phyloP scores from a whole-genome alignment of 2,329 filamentous ascomycete genomes.

The Colletotrichum trifolii region DNA sequence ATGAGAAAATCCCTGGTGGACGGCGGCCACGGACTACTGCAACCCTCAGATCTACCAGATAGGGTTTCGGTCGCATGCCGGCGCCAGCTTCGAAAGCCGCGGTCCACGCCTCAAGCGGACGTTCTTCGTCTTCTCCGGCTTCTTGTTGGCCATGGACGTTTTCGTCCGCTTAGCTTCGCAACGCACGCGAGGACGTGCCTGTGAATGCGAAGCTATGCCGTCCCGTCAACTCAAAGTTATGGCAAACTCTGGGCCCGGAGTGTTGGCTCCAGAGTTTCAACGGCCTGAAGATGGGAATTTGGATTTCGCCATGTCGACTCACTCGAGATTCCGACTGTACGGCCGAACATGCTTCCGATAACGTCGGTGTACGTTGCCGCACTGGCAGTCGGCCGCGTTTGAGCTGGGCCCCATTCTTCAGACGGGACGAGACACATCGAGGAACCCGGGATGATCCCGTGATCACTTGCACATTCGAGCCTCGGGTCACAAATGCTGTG shows the following conservation, averaged over 20 bases:
- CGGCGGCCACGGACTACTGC: slow-evolving; percentile 6
- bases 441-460: slow-evolving; percentile 3
- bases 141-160: slow-evolving; percentile 2
- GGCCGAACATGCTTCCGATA: not conserved
- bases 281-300: slow-evolving; percentile 17
- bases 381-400: slow-evolving; percentile 5
- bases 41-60: slow-evolving; percentile 27
- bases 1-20: not conserved
- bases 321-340: not conserved
- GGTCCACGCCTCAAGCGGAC: slow-evolving; percentile 11
- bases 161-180: not conserved
- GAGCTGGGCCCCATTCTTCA: slow-evolving; percentile 1
- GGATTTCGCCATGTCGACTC: slow-evolving; percentile 15
- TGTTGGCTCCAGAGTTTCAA: slow-evolving; percentile 27
- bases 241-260: slow-evolving; percentile 18
- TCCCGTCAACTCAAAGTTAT: not conserved
- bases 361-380: not conserved
- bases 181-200: slow-evolving; percentile 12
- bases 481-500: slow-evolving; percentile 1
- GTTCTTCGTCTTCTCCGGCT: slow-evolving; percentile 21
- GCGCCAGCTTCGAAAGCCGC: slow-evolving; percentile 3
- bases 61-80: slow-evolving; percentile 25
- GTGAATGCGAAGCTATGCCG: slow-evolving; percentile 14
- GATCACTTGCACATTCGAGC: slow-evolving; percentile 11
- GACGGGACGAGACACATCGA: slow-evolving; percentile 1